phyloP scores from a whole-genome alignment of 768 basidiomycete genomes.

The Exsudoporus frostii region DNA sequence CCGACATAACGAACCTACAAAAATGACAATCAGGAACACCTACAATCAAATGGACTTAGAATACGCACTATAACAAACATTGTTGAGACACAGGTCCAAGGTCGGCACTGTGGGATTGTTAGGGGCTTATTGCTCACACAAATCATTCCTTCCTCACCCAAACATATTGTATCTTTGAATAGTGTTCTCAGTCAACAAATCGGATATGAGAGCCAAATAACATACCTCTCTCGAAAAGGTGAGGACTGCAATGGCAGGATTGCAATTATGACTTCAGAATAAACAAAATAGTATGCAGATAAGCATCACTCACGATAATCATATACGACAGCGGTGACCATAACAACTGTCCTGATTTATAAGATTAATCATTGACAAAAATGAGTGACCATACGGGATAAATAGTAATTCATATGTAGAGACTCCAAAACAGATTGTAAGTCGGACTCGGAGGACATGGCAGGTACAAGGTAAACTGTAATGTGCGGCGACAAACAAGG shows the following conservation, averaged over 20 bases:
- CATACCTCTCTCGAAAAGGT: conserved; percentile 6
- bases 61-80: neutral
- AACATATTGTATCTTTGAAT: conserved; percentile 5
- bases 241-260: neutral
- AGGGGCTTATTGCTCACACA: neutral
- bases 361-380: neutral
- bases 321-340: neutral
- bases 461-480: too few relatives aligned
- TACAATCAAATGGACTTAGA: too few relatives aligned
- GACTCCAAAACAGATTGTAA: too few relatives aligned
- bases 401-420: too few relatives aligned
- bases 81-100: conserved; percentile 2
- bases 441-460: too few relatives aligned
- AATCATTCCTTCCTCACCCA: conserved; percentile 3
- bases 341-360: neutral
- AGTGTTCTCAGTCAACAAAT: neutral
- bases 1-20: too few relatives aligned
- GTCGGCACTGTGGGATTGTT: neutral
- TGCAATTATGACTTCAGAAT: neutral
- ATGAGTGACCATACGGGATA: neutral
- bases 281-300: neutral
- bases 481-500: too few relatives aligned
- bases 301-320: conserved; percentile 5
- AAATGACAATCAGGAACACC: neutral
- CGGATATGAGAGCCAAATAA: neutral